Evolutionary conservation across 2,329 filamentous ascomycete genomes (phyloP).

Genomic region (Lecanicillium sp.): DNA sequence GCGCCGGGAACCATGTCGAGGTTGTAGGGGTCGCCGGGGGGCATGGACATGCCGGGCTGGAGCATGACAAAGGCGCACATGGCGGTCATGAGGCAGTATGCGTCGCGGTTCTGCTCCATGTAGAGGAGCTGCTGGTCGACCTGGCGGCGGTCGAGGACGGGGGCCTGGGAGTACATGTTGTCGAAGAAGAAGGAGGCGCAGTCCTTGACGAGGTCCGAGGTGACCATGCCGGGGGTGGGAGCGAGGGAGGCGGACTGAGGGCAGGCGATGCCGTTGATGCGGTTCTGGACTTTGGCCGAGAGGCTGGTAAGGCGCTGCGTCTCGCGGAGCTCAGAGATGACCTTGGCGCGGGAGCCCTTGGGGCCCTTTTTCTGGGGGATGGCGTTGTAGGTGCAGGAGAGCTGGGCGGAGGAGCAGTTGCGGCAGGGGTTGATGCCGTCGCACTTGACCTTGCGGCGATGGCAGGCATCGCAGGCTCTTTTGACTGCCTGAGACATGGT

Average conservation of each 20-base stretch:
- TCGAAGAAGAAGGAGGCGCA: constrained; percentile 64
- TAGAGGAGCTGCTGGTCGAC: constrained; percentile 54
- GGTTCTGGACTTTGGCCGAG: constrained; percentile 54
- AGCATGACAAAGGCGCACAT: constrained; percentile 63
- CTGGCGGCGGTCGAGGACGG: constrained; percentile 53
- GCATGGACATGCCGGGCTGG: constrained; percentile 60
- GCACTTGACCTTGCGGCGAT: constrained; percentile 70
- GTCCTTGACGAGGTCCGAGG: constrained; percentile 56
- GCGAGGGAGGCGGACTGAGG: constrained; percentile 42
- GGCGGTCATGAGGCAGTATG: constrained; percentile 59
- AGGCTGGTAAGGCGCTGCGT: constrained; percentile 62
- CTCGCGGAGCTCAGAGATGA: constrained; percentile 67
- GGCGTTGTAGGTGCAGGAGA: constrained; percentile 68
- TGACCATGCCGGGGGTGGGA: constrained; percentile 55
- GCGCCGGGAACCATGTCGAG: constrained; percentile 51
- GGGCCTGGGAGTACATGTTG: constrained; percentile 58
- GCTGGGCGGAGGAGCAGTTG: constrained; percentile 61
- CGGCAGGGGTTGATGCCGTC: constrained; percentile 65
- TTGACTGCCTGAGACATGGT: constrained; percentile 48
- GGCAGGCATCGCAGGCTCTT: constrained; percentile 66
- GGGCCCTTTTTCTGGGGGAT: constrained; percentile 72
- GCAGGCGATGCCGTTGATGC: constrained; percentile 49
- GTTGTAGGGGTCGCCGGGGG: constrained; percentile 48
- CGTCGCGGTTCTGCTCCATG: constrained; percentile 57
- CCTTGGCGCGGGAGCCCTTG: constrained; percentile 67